phyloP scores from a whole-genome alignment of 2,329 filamentous ascomycete genomes.

The Cladophialophora chaetospira region DNA sequence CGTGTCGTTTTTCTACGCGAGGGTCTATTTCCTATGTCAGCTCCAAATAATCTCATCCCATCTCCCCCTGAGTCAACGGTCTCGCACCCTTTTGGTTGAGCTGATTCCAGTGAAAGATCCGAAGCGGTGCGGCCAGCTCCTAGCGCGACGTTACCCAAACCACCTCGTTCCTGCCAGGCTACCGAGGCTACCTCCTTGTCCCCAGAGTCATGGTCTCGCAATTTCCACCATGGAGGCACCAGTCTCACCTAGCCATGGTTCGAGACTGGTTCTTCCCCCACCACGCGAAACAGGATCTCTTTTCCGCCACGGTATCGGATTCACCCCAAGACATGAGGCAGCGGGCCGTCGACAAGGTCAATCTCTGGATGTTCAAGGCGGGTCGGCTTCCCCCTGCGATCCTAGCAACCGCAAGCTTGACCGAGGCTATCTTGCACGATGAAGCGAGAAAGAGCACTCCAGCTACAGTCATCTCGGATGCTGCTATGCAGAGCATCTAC shows the following conservation, averaged over 20 bases:
- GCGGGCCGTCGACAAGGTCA: slow-evolving; percentile 30
- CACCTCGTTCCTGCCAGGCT: not conserved
- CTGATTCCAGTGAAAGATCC: not conserved
- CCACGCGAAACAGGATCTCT: slow-evolving; percentile 27
- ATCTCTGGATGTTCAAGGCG: slow-evolving; percentile 32
- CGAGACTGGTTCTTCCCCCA: slow-evolving; percentile 33
- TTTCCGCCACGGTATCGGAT: slow-evolving; percentile 1
- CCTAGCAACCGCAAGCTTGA: slow-evolving; percentile 30
- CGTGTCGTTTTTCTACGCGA: too few species aligned
- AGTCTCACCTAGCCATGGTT: slow-evolving; percentile 33
- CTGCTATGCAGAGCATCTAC: slow-evolving; percentile 34
- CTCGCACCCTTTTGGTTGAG: not conserved
- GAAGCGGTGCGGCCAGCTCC: not conserved
- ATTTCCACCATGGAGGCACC: slow-evolving; percentile 30
- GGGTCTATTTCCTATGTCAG: too few species aligned
- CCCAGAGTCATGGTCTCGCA: slow-evolving; percentile 17
- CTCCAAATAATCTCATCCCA: too few species aligned
- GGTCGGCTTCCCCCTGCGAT: slow-evolving; percentile 27
- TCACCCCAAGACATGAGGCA: slow-evolving; percentile 26
- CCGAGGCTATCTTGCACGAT: slow-evolving; percentile 32
- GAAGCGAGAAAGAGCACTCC: slow-evolving; percentile 9
- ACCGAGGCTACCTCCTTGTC: too few species aligned
- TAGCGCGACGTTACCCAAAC: not conserved
- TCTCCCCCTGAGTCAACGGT: too few species aligned
- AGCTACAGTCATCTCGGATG: slow-evolving; percentile 22